Conservation (phyloP, 805 yeast species). For the Ogataea pini region DNA sequence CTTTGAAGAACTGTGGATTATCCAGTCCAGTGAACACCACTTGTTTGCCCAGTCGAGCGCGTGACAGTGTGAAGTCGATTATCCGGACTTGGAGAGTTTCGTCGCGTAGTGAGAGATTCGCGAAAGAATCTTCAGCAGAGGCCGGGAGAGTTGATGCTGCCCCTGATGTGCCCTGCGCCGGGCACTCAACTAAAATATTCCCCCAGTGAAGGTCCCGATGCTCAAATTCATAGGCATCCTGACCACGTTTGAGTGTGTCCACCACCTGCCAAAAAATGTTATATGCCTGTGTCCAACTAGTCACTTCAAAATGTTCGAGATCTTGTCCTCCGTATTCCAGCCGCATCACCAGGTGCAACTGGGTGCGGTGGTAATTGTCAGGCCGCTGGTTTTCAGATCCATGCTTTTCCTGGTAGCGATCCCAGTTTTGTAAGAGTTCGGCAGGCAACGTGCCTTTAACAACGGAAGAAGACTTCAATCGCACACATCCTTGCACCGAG, state of each 20-base stretch:
- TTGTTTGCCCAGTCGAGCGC: conserved; percentile 41
- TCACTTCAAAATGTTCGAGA: conserved; percentile 44
- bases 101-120: conserved; percentile 16
- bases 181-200: conserved; percentile 48
- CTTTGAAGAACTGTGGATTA: conserved; percentile 60
- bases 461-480: conserved; percentile 43
- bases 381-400: conserved; percentile 39
- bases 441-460: conserved; percentile 49
- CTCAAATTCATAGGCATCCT: conserved; percentile 55
- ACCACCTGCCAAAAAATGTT: conserved; percentile 57
- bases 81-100: conserved; percentile 41
- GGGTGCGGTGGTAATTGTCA: conserved; percentile 35
- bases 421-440: conserved; percentile 46
- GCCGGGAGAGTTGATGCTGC: no score
- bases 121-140: conserved; percentile 15
- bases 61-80: conserved; percentile 58
- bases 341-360: conserved; percentile 38
- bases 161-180: conserved; percentile 3
- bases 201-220: conserved; percentile 74
- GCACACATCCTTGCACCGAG: conserved; percentile 45
- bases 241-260: conserved; percentile 51
- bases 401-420: conserved; percentile 31
- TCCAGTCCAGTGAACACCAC: conserved; percentile 57
- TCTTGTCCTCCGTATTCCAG: conserved; percentile 45
- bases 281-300: conserved; percentile 40